Evolutionary conservation across 1,284 basidiomycete species (phyloP).

Genomic region (Tetrapyrgos nigripes): DNA sequence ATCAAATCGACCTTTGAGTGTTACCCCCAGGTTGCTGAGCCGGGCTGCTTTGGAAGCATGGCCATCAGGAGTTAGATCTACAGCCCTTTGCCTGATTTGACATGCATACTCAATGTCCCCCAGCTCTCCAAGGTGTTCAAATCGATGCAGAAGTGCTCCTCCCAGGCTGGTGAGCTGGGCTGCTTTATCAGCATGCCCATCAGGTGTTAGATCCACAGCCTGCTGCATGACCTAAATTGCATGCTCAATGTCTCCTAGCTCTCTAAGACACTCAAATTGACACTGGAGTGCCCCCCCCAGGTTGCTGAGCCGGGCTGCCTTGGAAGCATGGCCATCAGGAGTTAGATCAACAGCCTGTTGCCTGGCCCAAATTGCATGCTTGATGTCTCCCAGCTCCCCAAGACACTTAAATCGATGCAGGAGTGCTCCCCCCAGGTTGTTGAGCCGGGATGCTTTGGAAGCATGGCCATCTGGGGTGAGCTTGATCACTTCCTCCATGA

Average conservation of each 20-base stretch:
- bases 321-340: background rate
- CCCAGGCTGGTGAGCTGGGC: background rate
- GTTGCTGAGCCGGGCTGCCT: background rate
- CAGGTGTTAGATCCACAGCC: background rate
- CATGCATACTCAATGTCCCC: background rate
- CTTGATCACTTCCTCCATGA: conserved; percentile 4
- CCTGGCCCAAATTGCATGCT: background rate
- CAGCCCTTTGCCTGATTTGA: background rate
- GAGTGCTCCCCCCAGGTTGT: conserved; percentile 6
- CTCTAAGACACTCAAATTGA: background rate
- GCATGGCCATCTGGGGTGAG: conserved; percentile 9
- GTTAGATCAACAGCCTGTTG: conserved; percentile 7
- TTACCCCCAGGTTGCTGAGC: background rate
- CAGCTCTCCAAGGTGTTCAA: background rate
- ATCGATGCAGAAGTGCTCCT: background rate
- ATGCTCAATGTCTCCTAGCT: conserved; percentile 1
- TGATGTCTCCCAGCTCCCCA: conserved; percentile 13
- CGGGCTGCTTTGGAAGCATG: background rate
- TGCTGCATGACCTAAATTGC: conserved; percentile 1
- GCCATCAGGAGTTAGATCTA: conserved; percentile 6
- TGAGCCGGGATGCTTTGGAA: background rate
- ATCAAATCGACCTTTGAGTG: background rate
- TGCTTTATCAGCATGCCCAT: background rate
- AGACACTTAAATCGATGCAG: conserved; percentile 12
- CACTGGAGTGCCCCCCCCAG: background rate